A percentile compares a stretch with the other conserved stretches of the same genome.
phyloP scores from a whole-genome alignment of 208 protist species.

The Leishmania major region DNA sequence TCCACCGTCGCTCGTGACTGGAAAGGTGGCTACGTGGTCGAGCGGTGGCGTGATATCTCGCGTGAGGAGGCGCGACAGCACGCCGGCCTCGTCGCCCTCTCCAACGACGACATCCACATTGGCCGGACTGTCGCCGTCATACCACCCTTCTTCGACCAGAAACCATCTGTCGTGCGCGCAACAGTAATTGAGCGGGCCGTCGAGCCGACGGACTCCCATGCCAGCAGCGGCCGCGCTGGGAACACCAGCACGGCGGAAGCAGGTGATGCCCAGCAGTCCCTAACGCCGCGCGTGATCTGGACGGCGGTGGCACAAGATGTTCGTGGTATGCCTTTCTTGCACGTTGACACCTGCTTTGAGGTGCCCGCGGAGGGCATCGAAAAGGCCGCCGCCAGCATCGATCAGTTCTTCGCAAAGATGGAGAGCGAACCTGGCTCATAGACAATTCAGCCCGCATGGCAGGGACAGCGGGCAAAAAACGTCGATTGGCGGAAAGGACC shows the following conservation, averaged over 20 bases:
- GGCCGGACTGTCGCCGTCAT: constrained; percentile 69
- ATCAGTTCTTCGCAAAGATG: constrained; percentile 60
- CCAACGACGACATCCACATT: constrained; percentile 36
- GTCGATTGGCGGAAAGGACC: neutral
- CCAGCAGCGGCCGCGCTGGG: neutral
- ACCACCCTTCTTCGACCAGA: constrained; percentile 58
- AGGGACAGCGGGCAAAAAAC: neutral
- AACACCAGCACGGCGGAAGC: neutral
- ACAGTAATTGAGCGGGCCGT: constrained; percentile 55
- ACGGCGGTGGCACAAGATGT: constrained; percentile 55
- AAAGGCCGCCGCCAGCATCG: constrained; percentile 44
- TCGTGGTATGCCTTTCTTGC: constrained; percentile 59
- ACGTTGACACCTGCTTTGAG: constrained; percentile 59
- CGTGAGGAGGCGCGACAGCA: constrained; percentile 38
- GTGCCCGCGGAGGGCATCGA: constrained; percentile 37
- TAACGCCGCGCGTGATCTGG: constrained; percentile 42
- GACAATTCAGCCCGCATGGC: neutral
- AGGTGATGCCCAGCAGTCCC: neutral
- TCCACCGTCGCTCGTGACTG: constrained; percentile 4
- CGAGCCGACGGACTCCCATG: constrained; percentile 4
- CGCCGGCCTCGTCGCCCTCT: constrained; percentile 46
- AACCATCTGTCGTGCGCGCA: constrained; percentile 67
- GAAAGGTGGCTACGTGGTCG: constrained; percentile 62
- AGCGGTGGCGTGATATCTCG: constrained; percentile 56
- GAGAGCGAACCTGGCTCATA: neutral